Conservation (phyloP, 441 rosid species). For the Pelargonium australe region DNA sequence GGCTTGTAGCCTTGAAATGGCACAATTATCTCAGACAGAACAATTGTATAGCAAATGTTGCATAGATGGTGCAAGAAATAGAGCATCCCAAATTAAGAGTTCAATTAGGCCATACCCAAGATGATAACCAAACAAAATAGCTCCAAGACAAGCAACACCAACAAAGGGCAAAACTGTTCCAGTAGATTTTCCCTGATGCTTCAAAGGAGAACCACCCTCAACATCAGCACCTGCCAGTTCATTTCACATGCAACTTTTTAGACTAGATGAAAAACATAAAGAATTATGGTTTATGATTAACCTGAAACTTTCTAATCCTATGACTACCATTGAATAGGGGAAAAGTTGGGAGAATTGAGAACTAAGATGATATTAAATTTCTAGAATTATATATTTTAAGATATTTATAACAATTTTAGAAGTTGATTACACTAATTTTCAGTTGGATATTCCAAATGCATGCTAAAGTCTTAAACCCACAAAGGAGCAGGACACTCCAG, state of each 20-base stretch:
- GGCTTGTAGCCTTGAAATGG: slow-evolving; percentile 6
- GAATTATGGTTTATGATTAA: not conserved
- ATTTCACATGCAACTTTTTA: slow-evolving; percentile 12
- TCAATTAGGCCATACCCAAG: slow-evolving; percentile 52
- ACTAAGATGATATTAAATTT: not conserved
- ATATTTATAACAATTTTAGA: no score
- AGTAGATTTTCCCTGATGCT: slow-evolving; percentile 41
- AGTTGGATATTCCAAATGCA: not conserved
- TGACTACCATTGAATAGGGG: not conserved
- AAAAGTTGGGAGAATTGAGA: not conserved
- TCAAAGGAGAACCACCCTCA: slow-evolving; percentile 43
- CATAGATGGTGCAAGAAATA: not conserved
- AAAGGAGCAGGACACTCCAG: no score
- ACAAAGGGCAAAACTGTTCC: slow-evolving; percentile 83
- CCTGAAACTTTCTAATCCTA: not conserved
- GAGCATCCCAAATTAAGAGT: not conserved
- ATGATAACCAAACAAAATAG: slow-evolving; percentile 92
- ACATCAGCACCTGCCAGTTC: slow-evolving; percentile 52
- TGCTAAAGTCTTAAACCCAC: not conserved
- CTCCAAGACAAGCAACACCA: slow-evolving; percentile 93
- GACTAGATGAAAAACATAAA: slow-evolving; percentile 7
- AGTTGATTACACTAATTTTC: no score
- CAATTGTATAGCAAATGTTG: not conserved
- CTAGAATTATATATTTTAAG: not conserved
- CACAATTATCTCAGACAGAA: slow-evolving; percentile 3